A percentile compares a stretch with the other conserved stretches of the same genome.
phyloP scores from a whole-genome alignment of 345 rosid genomes.

The Combretum micranthum region DNA sequence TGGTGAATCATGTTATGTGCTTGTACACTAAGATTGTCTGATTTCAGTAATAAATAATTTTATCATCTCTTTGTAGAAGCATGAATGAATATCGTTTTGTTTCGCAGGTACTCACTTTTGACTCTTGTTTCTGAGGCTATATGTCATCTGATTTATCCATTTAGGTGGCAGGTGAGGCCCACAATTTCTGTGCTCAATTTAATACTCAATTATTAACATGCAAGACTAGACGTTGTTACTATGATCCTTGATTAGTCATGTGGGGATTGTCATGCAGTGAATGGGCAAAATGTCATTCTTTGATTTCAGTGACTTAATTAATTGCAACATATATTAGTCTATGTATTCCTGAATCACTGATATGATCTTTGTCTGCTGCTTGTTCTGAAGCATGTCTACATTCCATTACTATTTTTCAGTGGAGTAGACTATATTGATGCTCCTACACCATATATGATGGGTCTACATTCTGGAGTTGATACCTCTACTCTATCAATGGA shows the following conservation, averaged over 20 bases:
- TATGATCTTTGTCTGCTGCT: conserved; percentile 54
- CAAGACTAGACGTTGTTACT: not conserved
- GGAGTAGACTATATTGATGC: conserved; percentile 99
- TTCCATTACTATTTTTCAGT: conserved; percentile 99
- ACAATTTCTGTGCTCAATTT: not conserved
- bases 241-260: not conserved
- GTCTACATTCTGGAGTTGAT: conserved; percentile 95
- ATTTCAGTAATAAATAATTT: not conserved
- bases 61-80: not conserved
- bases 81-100: conserved; percentile 9
- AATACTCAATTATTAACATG: not conserved
- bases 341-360: conserved; percentile 3
- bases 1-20: too few species aligned
- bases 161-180: conserved; percentile 85
- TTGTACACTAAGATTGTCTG: not conserved
- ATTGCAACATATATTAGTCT: too few species aligned
- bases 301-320: too few species aligned
- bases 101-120: conserved; percentile 81
- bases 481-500: conserved; percentile 82
- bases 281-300: not conserved
- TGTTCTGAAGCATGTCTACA: conserved; percentile 97
- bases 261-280: not conserved
- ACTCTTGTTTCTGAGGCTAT: conserved; percentile 89
- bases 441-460: conserved; percentile 99
- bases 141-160: conserved; percentile 96